These are phyloP conservation scores for Xanthoconium purpureum DNA, from an alignment of 768 basidiomycete species.

Conservation along the genomic window DNA sequence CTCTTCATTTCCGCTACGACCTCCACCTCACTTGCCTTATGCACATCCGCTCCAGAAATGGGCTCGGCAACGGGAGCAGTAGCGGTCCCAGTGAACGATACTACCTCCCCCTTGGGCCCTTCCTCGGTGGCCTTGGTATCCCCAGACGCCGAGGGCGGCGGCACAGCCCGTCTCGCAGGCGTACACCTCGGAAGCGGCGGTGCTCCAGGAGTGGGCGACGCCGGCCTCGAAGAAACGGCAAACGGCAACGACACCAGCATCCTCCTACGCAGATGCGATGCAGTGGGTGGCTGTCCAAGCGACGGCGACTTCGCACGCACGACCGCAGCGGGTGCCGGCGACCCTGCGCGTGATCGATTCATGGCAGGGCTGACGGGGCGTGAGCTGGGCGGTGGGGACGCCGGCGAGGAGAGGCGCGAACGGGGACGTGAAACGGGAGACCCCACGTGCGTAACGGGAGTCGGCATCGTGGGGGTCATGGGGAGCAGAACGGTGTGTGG, in stretches of 20 bases:
- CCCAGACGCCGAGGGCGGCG: background rate
- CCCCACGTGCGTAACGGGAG: constrained; percentile 24
- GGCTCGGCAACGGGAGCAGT: background rate
- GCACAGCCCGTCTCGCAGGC: constrained; percentile 44
- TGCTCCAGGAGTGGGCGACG: constrained; percentile 36
- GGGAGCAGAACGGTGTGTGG: constrained; percentile 25
- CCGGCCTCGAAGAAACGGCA: constrained; percentile 31
- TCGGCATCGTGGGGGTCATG: constrained; percentile 19
- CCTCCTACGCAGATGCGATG: constrained; percentile 16
- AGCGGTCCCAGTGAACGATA: background rate
- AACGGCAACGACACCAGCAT: constrained; percentile 25
- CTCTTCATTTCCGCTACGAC: constrained; percentile 2
- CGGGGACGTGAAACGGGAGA: constrained; percentile 32
- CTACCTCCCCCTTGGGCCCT: constrained; percentile 5
- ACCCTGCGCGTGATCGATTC: constrained; percentile 25
- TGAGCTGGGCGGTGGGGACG: constrained; percentile 28
- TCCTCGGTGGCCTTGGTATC: background rate
- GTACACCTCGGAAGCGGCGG: constrained; percentile 70
- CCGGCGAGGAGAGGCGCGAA: constrained; percentile 29
- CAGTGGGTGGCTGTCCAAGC: constrained; percentile 5
- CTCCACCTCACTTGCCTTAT: background rate
- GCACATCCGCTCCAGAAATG: background rate
- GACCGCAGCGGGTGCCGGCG: constrained; percentile 16
- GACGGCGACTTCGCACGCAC: constrained; percentile 10
- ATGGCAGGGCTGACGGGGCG: constrained; percentile 30